Conservation (phyloP, 345 rosid genomes). For the Turnera subulata region DNA sequence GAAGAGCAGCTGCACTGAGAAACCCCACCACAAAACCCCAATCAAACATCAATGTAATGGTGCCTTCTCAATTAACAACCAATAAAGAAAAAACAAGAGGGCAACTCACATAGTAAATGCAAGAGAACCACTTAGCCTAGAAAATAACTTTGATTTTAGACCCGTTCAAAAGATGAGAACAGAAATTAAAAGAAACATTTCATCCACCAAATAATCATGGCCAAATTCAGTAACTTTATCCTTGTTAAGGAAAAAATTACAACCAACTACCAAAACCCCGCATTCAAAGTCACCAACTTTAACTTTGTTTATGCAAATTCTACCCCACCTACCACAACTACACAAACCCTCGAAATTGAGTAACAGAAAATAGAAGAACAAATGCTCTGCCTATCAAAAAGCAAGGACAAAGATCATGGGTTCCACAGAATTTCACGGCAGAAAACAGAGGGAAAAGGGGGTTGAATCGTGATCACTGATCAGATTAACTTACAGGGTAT, state of each 20-base stretch:
- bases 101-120: no score
- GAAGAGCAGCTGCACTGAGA: slow-evolving; percentile 59
- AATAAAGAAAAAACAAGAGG: no score
- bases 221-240: not conserved
- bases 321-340: slow-evolving; percentile 3
- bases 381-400: not conserved
- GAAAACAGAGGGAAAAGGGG: not conserved
- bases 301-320: not conserved
- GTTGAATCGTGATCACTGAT: not conserved
- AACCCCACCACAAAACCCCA: slow-evolving; percentile 8
- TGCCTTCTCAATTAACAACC: no score
- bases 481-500: slow-evolving; percentile 49
- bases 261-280: not conserved
- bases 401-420: slow-evolving; percentile 3
- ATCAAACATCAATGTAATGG: slow-evolving; percentile 2
- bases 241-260: not conserved
- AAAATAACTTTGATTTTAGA: no score
- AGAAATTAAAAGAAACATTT: no score
- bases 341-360: slow-evolving; percentile 1
- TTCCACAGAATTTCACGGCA: slow-evolving; percentile 10
- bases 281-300: slow-evolving; percentile 14
- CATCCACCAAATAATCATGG: no score
- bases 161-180: no score
- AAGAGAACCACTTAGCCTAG: no score
- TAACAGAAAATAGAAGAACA: slow-evolving; percentile 6